A percentile compares a stretch with the other conserved stretches of the same genome.
Evolutionary conservation across 768 basidiomycete species (phyloP).

Genomic region (Termitomyces sp.): DNA sequence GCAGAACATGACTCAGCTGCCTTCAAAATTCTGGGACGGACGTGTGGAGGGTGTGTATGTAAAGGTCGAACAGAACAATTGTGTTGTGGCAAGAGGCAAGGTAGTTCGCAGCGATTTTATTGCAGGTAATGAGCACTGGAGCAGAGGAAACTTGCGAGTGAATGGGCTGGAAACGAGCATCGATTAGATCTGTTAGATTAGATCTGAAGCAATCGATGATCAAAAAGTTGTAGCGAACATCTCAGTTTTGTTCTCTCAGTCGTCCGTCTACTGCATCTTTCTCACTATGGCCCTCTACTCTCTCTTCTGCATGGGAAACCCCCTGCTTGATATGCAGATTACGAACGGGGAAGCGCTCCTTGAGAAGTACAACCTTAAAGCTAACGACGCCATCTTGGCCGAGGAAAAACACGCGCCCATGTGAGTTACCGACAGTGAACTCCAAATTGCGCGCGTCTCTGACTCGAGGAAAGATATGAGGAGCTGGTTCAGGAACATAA

Average conservation of each 20-base stretch:
- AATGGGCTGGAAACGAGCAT: conserved; percentile 26
- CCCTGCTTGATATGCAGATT: conserved; percentile 95
- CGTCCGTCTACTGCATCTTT: neutral
- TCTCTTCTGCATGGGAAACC: conserved; percentile 92
- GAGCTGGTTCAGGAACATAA: conserved; percentile 75
- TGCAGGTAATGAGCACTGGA: conserved; percentile 62
- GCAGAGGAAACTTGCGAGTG: conserved; percentile 32
- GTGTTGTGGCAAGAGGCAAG: conserved; percentile 44
- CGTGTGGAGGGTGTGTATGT: conserved; percentile 56
- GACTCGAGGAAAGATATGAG: conserved; percentile 62
- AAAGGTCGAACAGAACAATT: conserved; percentile 41
- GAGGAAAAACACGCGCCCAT: conserved; percentile 85
- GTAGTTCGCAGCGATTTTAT: conserved; percentile 60
- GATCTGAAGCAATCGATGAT: conserved; percentile 10
- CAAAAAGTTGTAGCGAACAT: neutral
- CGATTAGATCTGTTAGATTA: conserved; percentile 24
- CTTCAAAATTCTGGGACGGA: conserved; percentile 43
- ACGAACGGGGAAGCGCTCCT: conserved; percentile 79
- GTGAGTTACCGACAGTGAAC: conserved; percentile 38
- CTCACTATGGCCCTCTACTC: conserved; percentile 39
- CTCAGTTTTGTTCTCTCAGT: neutral
- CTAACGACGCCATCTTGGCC: conserved; percentile 96
- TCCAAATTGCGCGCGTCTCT: neutral
- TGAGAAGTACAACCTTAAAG: conserved; percentile 84
- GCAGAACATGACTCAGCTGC: conserved; percentile 39